Evolutionary conservation across 805 yeast species (phyloP).

Genomic region (Kurtzmaniella fragi): DNA sequence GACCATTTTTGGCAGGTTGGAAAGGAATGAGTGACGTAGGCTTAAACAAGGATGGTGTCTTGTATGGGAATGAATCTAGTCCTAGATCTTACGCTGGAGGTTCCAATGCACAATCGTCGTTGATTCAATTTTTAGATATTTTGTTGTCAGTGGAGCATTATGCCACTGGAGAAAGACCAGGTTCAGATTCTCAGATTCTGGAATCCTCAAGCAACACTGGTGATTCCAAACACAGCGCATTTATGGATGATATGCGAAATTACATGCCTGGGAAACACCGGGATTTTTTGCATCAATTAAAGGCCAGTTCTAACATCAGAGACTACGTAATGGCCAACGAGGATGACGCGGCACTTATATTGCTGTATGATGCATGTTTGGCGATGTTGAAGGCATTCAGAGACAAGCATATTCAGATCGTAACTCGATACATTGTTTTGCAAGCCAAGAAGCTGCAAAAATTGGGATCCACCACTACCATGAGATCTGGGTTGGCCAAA

Average conservation of each 20-base stretch:
- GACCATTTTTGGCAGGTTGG: constrained; percentile 95
- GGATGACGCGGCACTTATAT: constrained; percentile 47
- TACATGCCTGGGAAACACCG: constrained; percentile 91
- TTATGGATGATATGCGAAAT: constrained; percentile 75
- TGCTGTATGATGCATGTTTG: constrained; percentile 82
- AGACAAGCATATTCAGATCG: constrained; percentile 90
- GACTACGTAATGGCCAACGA: constrained; percentile 51
- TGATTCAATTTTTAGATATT: constrained; percentile 82
- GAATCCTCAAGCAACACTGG: constrained; percentile 2
- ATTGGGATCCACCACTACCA: constrained; percentile 53
- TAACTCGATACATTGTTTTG: constrained; percentile 76
- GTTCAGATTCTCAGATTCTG: constrained; percentile 8
- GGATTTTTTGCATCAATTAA: constrained; percentile 61
- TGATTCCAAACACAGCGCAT: constrained; percentile 31
- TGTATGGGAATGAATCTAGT: constrained; percentile 60
- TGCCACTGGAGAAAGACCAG: constrained; percentile 62
- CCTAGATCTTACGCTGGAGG: constrained; percentile 76
- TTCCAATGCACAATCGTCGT: constrained; percentile 87
- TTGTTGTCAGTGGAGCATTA: constrained; percentile 71
- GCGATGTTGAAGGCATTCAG: constrained; percentile 86
- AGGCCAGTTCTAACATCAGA: constrained; percentile 53
- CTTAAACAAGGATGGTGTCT: constrained; percentile 60
- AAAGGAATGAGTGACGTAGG: constrained; percentile 87
- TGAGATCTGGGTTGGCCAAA: constrained; percentile 64
- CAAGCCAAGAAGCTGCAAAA: constrained; percentile 60